phyloP scores from a whole-genome alignment of 148 eudicot genomes.

The Spergularia marina region DNA sequence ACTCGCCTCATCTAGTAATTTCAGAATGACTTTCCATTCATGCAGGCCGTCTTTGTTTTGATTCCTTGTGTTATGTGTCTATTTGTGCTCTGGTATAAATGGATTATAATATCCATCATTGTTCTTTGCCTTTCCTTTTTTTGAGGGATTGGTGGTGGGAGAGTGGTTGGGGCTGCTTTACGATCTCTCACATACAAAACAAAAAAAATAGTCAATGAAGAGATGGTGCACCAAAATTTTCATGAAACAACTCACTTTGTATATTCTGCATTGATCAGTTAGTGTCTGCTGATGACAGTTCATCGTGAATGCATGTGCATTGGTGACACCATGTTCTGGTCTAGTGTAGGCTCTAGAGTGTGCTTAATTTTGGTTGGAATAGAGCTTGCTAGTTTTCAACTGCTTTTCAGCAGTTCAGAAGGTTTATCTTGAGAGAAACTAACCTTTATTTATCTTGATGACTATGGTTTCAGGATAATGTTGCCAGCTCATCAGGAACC shows the following conservation, averaged over 20 bases:
- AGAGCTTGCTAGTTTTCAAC: background rate
- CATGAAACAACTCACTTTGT: background rate
- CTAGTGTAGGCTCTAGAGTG: background rate
- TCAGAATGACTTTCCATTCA: background rate
- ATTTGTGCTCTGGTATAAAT: background rate
- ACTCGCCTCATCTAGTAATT: background rate
- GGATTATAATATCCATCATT: background rate
- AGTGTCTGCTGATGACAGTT: background rate
- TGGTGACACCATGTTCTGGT: background rate
- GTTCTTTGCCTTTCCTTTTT: background rate
- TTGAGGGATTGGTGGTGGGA: too few relatives aligned
- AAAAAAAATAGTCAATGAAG: background rate
- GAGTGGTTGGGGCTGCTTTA: background rate
- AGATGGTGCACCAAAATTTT: background rate
- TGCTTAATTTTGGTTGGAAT: background rate
- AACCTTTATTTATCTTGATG: background rate
- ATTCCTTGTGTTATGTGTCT: background rate
- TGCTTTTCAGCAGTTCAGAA: conserved; percentile 3
- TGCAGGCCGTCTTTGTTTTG: background rate
- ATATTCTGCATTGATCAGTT: background rate
- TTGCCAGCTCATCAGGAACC: conserved; percentile 84
- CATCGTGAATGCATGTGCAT: background rate
- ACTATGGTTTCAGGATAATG: conserved; percentile 48
- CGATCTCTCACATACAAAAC: background rate
- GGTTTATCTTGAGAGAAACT: background rate